Conservation (phyloP, 192 early-diverging fungal species). For the Coemansia sp. region DNA sequence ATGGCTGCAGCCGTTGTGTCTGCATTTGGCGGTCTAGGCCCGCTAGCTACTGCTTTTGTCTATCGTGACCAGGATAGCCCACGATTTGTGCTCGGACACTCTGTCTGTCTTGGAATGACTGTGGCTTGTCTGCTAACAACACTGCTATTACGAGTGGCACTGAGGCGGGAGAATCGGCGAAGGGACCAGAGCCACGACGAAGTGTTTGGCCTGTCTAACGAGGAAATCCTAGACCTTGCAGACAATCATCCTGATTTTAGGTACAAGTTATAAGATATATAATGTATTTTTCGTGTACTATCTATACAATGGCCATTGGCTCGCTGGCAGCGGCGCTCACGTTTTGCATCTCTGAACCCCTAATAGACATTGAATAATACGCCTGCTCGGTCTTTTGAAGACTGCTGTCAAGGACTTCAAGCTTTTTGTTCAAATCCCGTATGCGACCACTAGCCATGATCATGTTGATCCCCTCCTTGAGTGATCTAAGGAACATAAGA, state of each 20-base stretch:
- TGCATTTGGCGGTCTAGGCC: conserved; percentile 42
- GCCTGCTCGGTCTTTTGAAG: conserved; percentile 47
- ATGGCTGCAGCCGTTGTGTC: conserved; percentile 41
- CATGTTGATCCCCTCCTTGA: conserved; percentile 46
- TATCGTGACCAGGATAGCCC: conserved; percentile 47
- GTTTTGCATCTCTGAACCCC: conserved; percentile 24
- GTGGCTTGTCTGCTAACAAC: conserved; percentile 18
- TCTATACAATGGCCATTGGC: not conserved
- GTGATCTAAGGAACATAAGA: conserved; percentile 39
- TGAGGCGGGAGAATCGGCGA: conserved; percentile 28
- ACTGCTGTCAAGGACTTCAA: conserved; percentile 38
- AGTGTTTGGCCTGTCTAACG: conserved; percentile 14
- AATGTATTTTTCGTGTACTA: not conserved
- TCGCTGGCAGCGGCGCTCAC: not conserved
- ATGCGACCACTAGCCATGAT: conserved; percentile 11
- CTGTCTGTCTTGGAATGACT: conserved; percentile 41
- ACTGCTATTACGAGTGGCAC: conserved; percentile 8
- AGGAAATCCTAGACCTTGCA: conserved; percentile 34
- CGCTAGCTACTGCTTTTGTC: conserved; percentile 44
- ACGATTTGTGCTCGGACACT: conserved; percentile 30
- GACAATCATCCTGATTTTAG: conserved; percentile 49
- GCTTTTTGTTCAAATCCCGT: conserved; percentile 38
- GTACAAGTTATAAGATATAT: conserved; percentile 23
- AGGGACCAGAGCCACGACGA: conserved; percentile 16
- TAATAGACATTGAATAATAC: conserved; percentile 45